Evolutionary conservation across 2,329 filamentous ascomycete species (phyloP).

Genomic region (Emmonsia crescens): DNA sequence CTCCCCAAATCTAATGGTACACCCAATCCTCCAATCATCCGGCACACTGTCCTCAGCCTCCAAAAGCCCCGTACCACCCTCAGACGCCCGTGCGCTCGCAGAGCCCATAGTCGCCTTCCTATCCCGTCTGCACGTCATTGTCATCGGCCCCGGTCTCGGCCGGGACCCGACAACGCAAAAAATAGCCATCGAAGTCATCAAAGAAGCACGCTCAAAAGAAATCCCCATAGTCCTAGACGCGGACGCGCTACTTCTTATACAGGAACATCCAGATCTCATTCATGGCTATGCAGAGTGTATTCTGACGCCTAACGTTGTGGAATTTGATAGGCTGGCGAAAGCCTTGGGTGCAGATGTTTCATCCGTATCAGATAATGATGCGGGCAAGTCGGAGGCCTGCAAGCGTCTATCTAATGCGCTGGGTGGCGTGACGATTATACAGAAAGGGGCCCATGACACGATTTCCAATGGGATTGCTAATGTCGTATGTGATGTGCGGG

Average conservation of each 20-base stretch:
- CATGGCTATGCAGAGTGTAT: slow-evolving; percentile 74
- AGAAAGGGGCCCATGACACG: slow-evolving; percentile 75
- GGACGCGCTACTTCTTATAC: slow-evolving; percentile 71
- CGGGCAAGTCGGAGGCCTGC: slow-evolving; percentile 41
- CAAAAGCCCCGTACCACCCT: slow-evolving; percentile 23
- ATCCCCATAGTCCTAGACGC: slow-evolving; percentile 86
- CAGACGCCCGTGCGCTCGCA: slow-evolving; percentile 53
- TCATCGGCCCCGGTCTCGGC: slow-evolving; percentile 85
- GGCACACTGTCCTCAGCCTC: slow-evolving; percentile 38
- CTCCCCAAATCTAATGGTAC: slow-evolving; percentile 96
- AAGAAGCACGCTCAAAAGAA: slow-evolving; percentile 57
- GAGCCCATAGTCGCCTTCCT: slow-evolving; percentile 67
- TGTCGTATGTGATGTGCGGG: slow-evolving; percentile 63
- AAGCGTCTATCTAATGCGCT: slow-evolving; percentile 62
- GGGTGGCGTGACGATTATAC: slow-evolving; percentile 79
- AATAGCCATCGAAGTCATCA: slow-evolving; percentile 67
- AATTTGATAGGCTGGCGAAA: slow-evolving; percentile 75
- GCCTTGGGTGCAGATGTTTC: slow-evolving; percentile 55
- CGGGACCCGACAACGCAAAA: slow-evolving; percentile 84
- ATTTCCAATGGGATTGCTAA: slow-evolving; percentile 71
- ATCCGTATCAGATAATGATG: slow-evolving; percentile 17
- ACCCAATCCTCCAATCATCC: slow-evolving; percentile 82
- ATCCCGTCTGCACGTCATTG: slow-evolving; percentile 76
- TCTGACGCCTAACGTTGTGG: slow-evolving; percentile 87
- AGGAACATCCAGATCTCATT: slow-evolving; percentile 63